Percentiles rank a stretch among this genome's conserved stretches.
Evolutionary conservation across 768 basidiomycete genomes (phyloP).

Genomic region (Suillus hirtellus): DNA sequence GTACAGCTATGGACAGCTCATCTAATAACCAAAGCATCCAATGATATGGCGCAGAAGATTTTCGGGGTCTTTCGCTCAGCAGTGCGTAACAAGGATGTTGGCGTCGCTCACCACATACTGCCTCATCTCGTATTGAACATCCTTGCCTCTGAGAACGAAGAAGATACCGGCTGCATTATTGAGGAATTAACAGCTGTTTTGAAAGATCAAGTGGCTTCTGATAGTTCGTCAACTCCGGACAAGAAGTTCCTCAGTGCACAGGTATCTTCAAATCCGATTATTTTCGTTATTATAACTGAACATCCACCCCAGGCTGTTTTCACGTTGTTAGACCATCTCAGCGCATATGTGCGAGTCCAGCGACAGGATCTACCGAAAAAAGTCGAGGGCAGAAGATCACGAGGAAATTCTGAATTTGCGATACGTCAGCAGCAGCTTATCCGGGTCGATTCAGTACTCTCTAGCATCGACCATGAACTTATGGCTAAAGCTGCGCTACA

Average conservation of each 20-base stretch:
- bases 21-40: slow-evolving; percentile 68
- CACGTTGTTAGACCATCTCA: slow-evolving; percentile 91
- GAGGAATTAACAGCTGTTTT: slow-evolving; percentile 80
- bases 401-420: slow-evolving; percentile 36
- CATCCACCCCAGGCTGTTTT: slow-evolving; percentile 76
- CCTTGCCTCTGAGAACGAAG: slow-evolving; percentile 70
- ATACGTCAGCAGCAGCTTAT: slow-evolving; percentile 61
- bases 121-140: slow-evolving; percentile 91
- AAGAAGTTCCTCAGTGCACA: slow-evolving; percentile 93
- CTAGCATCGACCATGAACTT: slow-evolving; percentile 81
- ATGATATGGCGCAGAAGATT: slow-evolving; percentile 58
- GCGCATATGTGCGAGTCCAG: slow-evolving; percentile 79
- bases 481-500: slow-evolving; percentile 93
- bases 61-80: slow-evolving; percentile 80
- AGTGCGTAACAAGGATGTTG: slow-evolving; percentile 85
- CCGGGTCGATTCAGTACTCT: slow-evolving; percentile 77
- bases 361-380: slow-evolving; percentile 64
- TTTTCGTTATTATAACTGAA: background rate
- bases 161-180: slow-evolving; percentile 64
- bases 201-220: slow-evolving; percentile 76
- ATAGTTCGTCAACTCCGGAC: slow-evolving; percentile 62
- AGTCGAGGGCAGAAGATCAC: slow-evolving; percentile 45
- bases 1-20: slow-evolving; percentile 85
- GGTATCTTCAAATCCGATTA: slow-evolving; percentile 42
- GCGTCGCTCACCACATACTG: slow-evolving; percentile 88